phyloP scores from a whole-genome alignment of 192 early-diverging fungal species.

The Backusella australiensis region DNA sequence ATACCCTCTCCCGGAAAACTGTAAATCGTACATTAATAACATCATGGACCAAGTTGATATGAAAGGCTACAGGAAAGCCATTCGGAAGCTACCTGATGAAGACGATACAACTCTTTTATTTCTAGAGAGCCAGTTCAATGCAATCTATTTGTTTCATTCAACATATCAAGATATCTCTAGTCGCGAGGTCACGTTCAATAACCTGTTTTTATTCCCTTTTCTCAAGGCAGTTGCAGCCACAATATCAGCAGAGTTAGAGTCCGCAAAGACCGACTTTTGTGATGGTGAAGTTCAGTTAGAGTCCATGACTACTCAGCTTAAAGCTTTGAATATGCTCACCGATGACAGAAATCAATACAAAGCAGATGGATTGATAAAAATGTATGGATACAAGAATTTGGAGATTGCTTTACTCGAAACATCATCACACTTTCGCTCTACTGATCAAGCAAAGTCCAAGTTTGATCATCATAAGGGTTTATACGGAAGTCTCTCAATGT shows the following conservation, averaged over 20 bases:
- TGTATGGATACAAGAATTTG: background rate
- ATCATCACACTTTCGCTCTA: background rate
- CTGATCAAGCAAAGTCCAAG: background rate
- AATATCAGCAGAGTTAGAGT: background rate
- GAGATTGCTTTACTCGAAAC: background rate
- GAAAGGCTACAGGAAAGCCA: background rate
- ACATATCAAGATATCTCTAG: background rate
- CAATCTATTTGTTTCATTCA: background rate
- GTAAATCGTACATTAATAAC: background rate
- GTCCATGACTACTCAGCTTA: background rate
- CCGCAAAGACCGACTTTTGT: background rate
- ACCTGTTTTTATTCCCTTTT: background rate
- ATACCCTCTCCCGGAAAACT: background rate
- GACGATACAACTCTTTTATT: background rate
- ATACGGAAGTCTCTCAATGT: background rate
- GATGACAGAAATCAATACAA: background rate
- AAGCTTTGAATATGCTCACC: background rate
- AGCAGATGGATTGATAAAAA: background rate
- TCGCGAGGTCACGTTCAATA: background rate
- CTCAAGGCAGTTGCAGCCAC: background rate
- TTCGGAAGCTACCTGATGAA: conserved; percentile 3
- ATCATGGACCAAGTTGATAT: background rate
- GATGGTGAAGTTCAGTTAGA: background rate
- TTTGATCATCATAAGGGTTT: conserved; percentile 14
- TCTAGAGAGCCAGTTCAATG: background rate